Base-by-base conservation (phyloP, 2,329 filamentous ascomycete genomes). In the Incumbomyces delicatus region DNA sequence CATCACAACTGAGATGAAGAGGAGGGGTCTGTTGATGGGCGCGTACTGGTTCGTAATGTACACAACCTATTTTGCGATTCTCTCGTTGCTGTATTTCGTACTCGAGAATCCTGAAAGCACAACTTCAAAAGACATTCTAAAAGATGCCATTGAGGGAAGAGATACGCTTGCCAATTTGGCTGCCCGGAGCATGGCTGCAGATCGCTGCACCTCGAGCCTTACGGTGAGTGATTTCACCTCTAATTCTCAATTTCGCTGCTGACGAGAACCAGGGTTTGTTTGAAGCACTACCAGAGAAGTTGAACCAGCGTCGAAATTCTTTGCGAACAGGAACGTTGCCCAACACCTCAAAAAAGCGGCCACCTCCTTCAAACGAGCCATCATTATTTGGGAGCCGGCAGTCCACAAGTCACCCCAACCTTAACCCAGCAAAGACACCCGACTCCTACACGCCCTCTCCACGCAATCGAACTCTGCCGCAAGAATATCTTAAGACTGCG, bases 151-250 rank as follows among this genome's bases (percentile, higher is more conserved):
- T 50, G 84, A 87, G 52, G 92, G 90, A 14, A 85, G 85, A 59
- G 83, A 90, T 53, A 86, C 89, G 52, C 77, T 96, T 50, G 78
- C 81, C 42, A 81, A 80, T 13, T 74, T 96, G 48, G 84, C 88
- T 2, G 81, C 85, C 57, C 83, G 84, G 58, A 95, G 88, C 60
- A 76, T 94, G 73, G 88, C 89, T 31, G 92, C 92, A 2, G 87
- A 95, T 61, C 76, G 87, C 51, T 92, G 94, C 58, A 87, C 85
- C 1, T 75, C 73, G 38, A 83, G 86, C 34, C 73, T 98, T 22
- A 77, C 80, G 61, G 87, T 90, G 73, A 63, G 78, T 67, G 3
- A 37, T 16, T 41, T 12, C 42, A 6, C 27, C 18, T 6, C 12
- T 16, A 39, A 37, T 53, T 49, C 37, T 50, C 35, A 31, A 48